Percentiles rank a stretch among this genome's conserved stretches.
These are phyloP conservation scores for Jackrogersella minutella DNA, from an alignment of 495 filamentous ascomycete species.

Conservation along the genomic window DNA sequence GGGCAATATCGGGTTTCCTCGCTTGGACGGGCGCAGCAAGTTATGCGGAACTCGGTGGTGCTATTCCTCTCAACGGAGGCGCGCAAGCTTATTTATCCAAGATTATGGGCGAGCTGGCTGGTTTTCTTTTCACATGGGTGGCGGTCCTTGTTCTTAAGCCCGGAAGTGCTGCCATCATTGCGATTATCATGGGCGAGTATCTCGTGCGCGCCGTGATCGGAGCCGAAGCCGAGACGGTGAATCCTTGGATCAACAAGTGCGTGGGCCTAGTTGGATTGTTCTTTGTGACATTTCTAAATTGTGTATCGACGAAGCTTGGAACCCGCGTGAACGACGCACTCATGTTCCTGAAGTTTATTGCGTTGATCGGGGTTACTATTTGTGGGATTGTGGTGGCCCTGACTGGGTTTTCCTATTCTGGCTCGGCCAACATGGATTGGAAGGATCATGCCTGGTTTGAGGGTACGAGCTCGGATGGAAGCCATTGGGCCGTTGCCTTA, in stretches of 20 bases:
- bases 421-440: constrained; percentile 83
- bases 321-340: constrained; percentile 86
- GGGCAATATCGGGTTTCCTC: constrained; percentile 86
- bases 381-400: constrained; percentile 88
- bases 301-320: constrained; percentile 85
- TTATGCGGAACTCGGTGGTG: constrained; percentile 94
- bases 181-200: constrained; percentile 98
- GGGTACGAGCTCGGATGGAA: constrained; percentile 78
- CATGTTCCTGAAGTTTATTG: constrained; percentile 96
- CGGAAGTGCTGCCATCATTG: constrained; percentile 89
- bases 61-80: constrained; percentile 94
- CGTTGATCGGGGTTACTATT: constrained; percentile 84
- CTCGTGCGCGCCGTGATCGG: constrained; percentile 85
- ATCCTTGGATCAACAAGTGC: constrained; percentile 87
- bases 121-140: constrained; percentile 96
- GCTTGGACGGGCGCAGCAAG: constrained; percentile 97
- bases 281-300: constrained; percentile 83
- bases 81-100: constrained; percentile 92
- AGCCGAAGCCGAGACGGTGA: constrained; percentile 77
- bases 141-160: constrained; percentile 94
- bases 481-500: constrained; percentile 87
- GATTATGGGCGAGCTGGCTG: constrained; percentile 91
- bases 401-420: constrained; percentile 81
- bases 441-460: constrained; percentile 89
- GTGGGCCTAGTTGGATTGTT: constrained; percentile 81